These are phyloP conservation scores for Hibiscus syriacus DNA, from an alignment of 345 rosid genomes.

Conservation along the genomic window DNA sequence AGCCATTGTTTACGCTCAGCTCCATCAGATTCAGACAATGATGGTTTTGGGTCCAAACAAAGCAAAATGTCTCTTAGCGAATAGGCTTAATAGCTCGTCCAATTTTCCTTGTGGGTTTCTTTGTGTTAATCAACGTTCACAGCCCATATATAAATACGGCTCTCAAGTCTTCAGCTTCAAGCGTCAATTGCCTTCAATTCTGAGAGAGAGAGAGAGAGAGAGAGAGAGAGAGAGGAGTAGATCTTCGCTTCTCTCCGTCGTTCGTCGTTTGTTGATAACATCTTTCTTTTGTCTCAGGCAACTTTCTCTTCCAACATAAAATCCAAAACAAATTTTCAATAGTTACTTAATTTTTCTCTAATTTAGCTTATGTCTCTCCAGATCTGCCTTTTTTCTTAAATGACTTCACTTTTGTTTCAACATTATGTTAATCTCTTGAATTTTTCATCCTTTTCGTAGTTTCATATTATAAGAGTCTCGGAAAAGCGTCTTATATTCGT, in stretches of 20 bases:
- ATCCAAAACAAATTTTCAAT: neutral
- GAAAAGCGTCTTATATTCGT: neutral
- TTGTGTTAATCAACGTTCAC: neutral
- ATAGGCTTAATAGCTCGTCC: no score
- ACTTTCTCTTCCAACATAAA: neutral
- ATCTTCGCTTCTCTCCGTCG: slow-evolving; percentile 6
- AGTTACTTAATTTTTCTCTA: neutral
- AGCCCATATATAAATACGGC: neutral
- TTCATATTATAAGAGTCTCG: neutral
- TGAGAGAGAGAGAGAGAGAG: neutral
- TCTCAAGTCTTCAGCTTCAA: no score
- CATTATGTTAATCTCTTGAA: neutral
- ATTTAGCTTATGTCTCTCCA: neutral
- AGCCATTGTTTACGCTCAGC: slow-evolving; percentile 22
- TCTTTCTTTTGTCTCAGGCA: slow-evolving; percentile 6
- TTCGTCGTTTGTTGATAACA: neutral
- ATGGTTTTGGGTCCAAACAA: no score
- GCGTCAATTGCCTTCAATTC: neutral
- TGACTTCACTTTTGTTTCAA: no score
- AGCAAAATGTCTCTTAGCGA: no score
- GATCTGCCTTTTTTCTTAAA: neutral
- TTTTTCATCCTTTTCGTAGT: neutral
- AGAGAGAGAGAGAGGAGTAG: slow-evolving; percentile 13
- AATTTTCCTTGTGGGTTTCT: no score
- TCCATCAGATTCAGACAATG: neutral